Conservation (phyloP, 2,329 filamentous ascomycete species). For the Aspergillus japonicus region DNA sequence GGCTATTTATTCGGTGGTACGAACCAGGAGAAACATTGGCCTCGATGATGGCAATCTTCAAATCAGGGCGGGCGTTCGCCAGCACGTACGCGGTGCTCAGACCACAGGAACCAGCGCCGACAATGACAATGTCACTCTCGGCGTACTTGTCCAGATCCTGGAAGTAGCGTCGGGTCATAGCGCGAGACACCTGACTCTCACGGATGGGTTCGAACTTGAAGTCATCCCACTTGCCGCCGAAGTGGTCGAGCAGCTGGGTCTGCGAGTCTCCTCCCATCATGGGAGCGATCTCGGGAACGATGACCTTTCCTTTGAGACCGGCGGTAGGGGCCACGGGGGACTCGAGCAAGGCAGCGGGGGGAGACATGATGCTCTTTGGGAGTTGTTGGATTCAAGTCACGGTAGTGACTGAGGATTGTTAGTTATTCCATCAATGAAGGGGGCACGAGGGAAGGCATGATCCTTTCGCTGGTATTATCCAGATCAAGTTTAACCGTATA, state of each 20-base stretch:
- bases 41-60: constrained; percentile 90
- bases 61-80: constrained; percentile 77
- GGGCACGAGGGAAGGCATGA: constrained; percentile 71
- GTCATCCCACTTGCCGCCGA: constrained; percentile 74
- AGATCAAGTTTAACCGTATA: constrained; percentile 97
- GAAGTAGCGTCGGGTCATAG: constrained; percentile 94
- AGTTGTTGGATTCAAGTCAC: constrained; percentile 19
- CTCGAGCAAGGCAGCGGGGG: constrained; percentile 67
- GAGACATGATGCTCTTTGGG: constrained; percentile 64
- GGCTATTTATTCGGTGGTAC: constrained; percentile 9
- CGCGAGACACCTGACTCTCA: constrained; percentile 86
- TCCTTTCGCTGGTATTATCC: constrained; percentile 99
- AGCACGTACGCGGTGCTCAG: constrained; percentile 82
- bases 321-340: constrained; percentile 37
- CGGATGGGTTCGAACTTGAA: constrained; percentile 86
- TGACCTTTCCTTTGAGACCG: constrained; percentile 45
- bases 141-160: constrained; percentile 82
- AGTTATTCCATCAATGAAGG: constrained; percentile 37
- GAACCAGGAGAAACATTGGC: constrained; percentile 73
- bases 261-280: constrained; percentile 38
- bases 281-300: constrained; percentile 42
- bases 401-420: constrained; percentile 35
- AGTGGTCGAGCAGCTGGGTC: constrained; percentile 60
- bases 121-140: constrained; percentile 90
- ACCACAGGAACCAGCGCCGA: constrained; percentile 86